Evolutionary conservation across 768 basidiomycete genomes (phyloP), one percentile per base, ranked within the genome.

Genomic region (Crassisporium funariophilum): DNA sequence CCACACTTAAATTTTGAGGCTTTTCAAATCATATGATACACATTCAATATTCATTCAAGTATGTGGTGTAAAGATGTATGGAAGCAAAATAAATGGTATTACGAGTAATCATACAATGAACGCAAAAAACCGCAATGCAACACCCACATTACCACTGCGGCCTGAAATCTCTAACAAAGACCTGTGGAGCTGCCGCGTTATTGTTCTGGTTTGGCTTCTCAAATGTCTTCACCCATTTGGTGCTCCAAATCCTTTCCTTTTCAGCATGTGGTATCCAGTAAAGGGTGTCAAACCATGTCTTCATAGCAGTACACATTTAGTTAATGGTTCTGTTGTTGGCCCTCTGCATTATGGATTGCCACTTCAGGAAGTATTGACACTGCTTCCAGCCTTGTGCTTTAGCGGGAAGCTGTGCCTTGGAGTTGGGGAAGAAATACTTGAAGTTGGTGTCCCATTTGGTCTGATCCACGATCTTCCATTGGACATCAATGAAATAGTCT

Each of bases 211-310:
- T 43, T 10, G 27, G 38, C 24, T 37, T 46, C 13, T 38, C 16
- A 27, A 37, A 46, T 4, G 8, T 47, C 2, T 23, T 21, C 23
- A 40, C 9, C 3, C 10, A 29, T n/a, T 44, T 46, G 2, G 57
- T 47, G 19, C 39, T 25, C 61, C 61, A 63, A 4, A 63, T 41
- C 9, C 50, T 37, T 19, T 59, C 58, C 2, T 19, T 15, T 17
- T 50, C 22, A 6, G 58, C 54, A 35, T 23, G 36, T 10, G 62
- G 58, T 10, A 63, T 45, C 60, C 62, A 63, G 4, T 31, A 44
- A 9, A 61, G 43, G 11, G 15, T 52, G 20, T 56, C 27, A 21
- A 58, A 56, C 13, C 47, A 37, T 17, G 4, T 19, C 21, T 33
- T 34, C 12, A 53, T 17, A 10, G 17, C 34, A 9, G n/a, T 24